These are phyloP conservation scores for Ascochyta pisi DNA, from an alignment of 2,329 filamentous ascomycete species.

Conservation along the genomic window DNA sequence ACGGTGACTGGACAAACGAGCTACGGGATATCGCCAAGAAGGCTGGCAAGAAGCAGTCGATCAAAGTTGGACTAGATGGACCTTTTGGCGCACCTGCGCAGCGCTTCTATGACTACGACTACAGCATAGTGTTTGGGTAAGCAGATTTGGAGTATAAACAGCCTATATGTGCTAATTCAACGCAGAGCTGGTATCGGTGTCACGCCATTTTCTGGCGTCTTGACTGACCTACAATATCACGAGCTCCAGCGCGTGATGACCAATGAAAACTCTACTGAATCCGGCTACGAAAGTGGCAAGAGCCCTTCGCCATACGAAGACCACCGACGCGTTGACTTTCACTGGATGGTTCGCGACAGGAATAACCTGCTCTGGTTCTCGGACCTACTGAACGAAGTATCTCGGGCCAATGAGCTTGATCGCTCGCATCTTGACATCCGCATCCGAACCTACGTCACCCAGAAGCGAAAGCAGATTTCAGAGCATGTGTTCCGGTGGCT, in stretches of 20 bases:
- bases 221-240: conserved; percentile 60
- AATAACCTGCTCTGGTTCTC: conserved; percentile 66
- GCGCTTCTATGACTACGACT: conserved; percentile 65
- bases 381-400: conserved; percentile 59
- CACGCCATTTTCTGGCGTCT: conserved; percentile 64
- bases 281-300: conserved; percentile 12
- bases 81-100: conserved; percentile 66
- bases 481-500: conserved; percentile 64
- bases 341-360: conserved; percentile 66
- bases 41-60: conserved; percentile 42
- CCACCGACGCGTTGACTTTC: conserved; percentile 63
- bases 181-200: conserved; percentile 62
- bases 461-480: conserved; percentile 61
- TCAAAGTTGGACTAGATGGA: conserved; percentile 63
- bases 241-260: conserved; percentile 47
- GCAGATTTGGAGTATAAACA: not conserved
- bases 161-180: conserved; percentile 1
- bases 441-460: conserved; percentile 64
- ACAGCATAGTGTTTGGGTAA: conserved; percentile 60
- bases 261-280: conserved; percentile 19
- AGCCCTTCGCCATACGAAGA: conserved; percentile 38
- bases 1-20: conserved; percentile 63
- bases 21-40: conserved; percentile 55
- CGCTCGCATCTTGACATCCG: conserved; percentile 57
- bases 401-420: conserved; percentile 47